A percentile compares a stretch with the other conserved stretches of the same genome.
These are phyloP conservation scores for Pichia sp. DNA, from an alignment of 1,139 yeast species.

Conservation along the genomic window DNA sequence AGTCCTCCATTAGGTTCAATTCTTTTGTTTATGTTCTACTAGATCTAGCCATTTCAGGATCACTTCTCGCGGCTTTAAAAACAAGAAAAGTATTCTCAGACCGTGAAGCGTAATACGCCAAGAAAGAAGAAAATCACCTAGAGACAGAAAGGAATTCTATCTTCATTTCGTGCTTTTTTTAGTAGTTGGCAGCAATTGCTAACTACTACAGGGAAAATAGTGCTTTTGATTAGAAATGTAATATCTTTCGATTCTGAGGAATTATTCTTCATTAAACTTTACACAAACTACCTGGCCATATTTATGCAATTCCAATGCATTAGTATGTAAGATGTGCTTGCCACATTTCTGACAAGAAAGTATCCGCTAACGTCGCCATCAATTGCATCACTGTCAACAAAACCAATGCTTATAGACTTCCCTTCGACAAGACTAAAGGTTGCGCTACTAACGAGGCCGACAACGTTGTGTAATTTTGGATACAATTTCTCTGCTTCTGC, in stretches of 20 bases:
- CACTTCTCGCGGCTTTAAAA: background rate
- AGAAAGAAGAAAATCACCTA: too few species aligned
- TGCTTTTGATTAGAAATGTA: too few species aligned
- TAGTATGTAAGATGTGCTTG: conserved; percentile 21
- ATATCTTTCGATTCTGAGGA: background rate
- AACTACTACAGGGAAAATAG: too few species aligned
- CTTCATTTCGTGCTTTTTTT: too few species aligned
- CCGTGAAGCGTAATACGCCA: too few species aligned
- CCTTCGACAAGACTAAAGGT: conserved; percentile 66
- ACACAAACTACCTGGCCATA: conserved; percentile 1
- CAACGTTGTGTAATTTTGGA: conserved; percentile 35
- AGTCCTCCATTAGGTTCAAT: background rate
- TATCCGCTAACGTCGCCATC: background rate
- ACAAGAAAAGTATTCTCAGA: background rate
- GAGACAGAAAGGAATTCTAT: background rate
- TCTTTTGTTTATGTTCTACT: conserved; percentile 1
- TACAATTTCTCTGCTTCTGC: background rate
- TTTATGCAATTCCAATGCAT: conserved; percentile 9
- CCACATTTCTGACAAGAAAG: conserved; percentile 29
- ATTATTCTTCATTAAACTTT: background rate
- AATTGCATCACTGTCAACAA: conserved; percentile 36
- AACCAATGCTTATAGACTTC: conserved; percentile 62
- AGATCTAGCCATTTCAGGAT: background rate
- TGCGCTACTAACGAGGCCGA: conserved; percentile 82
- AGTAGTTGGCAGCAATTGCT: too few species aligned